These are phyloP conservation scores for Gossypium bickii DNA, from an alignment of 345 rosid species.

Conservation along the genomic window DNA sequence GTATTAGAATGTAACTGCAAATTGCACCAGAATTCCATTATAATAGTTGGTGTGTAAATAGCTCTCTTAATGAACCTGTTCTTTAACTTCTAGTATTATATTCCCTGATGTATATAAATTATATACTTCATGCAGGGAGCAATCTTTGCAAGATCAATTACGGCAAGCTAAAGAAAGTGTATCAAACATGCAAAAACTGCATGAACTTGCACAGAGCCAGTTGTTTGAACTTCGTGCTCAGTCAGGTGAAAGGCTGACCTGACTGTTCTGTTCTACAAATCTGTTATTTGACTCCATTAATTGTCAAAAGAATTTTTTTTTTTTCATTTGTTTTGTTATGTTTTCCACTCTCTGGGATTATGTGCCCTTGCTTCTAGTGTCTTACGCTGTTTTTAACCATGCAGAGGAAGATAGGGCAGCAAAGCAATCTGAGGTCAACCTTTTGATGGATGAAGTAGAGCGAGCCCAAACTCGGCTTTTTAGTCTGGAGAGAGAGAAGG, in stretches of 20 bases:
- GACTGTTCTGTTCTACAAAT: background rate
- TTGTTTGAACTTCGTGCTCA: slow-evolving; percentile 91
- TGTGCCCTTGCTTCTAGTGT: background rate
- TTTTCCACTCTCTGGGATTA: background rate
- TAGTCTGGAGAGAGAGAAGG: slow-evolving; percentile 98
- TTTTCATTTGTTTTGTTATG: background rate
- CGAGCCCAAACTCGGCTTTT: slow-evolving; percentile 93
- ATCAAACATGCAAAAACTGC: slow-evolving; percentile 87
- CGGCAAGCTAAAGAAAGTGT: slow-evolving; percentile 96
- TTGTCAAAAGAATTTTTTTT: background rate
- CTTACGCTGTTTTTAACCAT: slow-evolving; percentile 18
- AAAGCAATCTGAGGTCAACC: slow-evolving; percentile 89
- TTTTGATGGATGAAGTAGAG: slow-evolving; percentile 99
- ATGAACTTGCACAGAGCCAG: slow-evolving; percentile 98
- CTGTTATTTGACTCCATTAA: slow-evolving; percentile 1
- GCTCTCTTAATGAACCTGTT: background rate
- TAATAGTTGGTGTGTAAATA: slow-evolving; percentile 6
- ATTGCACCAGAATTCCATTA: background rate
- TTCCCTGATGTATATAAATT: background rate
- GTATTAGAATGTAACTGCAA: background rate
- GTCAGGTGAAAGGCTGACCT: slow-evolving; percentile 60
- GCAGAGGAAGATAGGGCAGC: slow-evolving; percentile 91
- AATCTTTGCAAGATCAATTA: slow-evolving; percentile 91
- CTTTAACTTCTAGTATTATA: background rate
- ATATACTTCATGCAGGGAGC: slow-evolving; percentile 55